A percentile compares a stretch with the other conserved stretches of the same genome.
Evolutionary conservation across 1,284 basidiomycete genomes (phyloP).

Genomic region (Leccinum pachyderme): DNA sequence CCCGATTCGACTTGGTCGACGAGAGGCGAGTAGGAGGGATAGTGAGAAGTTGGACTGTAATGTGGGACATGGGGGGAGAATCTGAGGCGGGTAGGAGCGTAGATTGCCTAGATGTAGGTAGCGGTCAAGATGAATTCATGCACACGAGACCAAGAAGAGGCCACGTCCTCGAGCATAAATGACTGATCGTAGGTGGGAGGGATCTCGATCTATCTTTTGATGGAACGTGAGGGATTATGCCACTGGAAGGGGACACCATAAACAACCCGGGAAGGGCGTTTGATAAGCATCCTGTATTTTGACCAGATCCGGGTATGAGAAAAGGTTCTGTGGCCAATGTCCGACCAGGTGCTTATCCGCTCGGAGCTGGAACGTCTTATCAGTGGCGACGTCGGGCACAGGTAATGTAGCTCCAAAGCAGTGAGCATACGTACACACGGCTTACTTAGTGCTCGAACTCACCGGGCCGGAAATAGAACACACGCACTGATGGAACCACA

Average conservation of each 20-base stretch:
- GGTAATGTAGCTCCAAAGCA: background rate
- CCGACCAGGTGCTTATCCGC: constrained; percentile 20
- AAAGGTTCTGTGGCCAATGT: constrained; percentile 11
- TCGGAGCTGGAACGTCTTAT: background rate
- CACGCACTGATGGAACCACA: background rate
- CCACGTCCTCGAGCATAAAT: constrained; percentile 8
- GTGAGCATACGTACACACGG: background rate
- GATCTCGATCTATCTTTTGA: constrained; percentile 3
- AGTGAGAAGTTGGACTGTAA: constrained; percentile 1
- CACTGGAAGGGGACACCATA: background rate
- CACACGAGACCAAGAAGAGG: background rate
- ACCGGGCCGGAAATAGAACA: background rate
- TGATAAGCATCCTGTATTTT: constrained; percentile 23
- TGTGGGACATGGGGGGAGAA: constrained; percentile 11
- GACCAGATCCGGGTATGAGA: constrained; percentile 3
- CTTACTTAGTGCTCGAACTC: background rate
- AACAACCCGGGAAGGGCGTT: background rate
- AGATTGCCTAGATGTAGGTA: background rate
- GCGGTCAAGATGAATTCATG: background rate
- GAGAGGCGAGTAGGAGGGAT: constrained; percentile 12
- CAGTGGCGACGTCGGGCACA: background rate
- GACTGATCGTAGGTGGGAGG: background rate
- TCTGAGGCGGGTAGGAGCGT: background rate
- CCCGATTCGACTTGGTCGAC: constrained; percentile 33
- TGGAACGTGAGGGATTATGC: background rate